phyloP scores from a whole-genome alignment of 2,329 filamentous ascomycete species.

The Xylaria sp. region DNA sequence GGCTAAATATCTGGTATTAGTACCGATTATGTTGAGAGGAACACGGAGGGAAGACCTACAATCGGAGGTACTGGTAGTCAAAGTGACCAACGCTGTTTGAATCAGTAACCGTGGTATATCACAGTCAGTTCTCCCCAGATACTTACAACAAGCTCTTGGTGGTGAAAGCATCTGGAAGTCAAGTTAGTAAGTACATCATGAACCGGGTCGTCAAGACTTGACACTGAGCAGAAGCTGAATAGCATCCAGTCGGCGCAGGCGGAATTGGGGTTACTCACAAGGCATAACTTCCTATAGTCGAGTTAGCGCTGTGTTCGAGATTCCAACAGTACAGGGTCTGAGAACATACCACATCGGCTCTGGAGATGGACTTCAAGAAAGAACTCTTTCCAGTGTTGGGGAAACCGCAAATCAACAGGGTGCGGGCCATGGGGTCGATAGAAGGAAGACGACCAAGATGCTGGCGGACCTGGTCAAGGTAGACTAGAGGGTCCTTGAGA shows the following conservation, averaged over 20 bases:
- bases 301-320: conserved; percentile 2
- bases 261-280: conserved; percentile 6
- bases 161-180: conserved; percentile 69
- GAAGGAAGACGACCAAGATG: conserved; percentile 94
- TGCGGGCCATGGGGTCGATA: conserved; percentile 97
- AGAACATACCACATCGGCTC: conserved; percentile 66
- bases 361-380: conserved; percentile 85
- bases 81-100: conserved; percentile 72
- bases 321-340: background rate
- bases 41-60: conserved; percentile 24
- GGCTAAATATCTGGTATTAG: conserved; percentile 25
- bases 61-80: conserved; percentile 86
- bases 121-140: background rate
- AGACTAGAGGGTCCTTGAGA: conserved; percentile 88
- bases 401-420: conserved; percentile 93
- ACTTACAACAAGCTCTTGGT: conserved; percentile 80
- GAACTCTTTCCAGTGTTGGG: conserved; percentile 97
- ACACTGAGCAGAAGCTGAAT: background rate
- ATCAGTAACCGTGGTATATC: conserved; percentile 3
- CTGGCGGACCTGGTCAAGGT: conserved; percentile 94
- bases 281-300: conserved; percentile 15
- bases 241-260: background rate
- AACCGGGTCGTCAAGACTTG: background rate
- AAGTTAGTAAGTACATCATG: conserved; percentile 1
- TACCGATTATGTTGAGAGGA: background rate